Conservation (phyloP, 164 flowering plant species). For the Litsea cubeba region DNA sequence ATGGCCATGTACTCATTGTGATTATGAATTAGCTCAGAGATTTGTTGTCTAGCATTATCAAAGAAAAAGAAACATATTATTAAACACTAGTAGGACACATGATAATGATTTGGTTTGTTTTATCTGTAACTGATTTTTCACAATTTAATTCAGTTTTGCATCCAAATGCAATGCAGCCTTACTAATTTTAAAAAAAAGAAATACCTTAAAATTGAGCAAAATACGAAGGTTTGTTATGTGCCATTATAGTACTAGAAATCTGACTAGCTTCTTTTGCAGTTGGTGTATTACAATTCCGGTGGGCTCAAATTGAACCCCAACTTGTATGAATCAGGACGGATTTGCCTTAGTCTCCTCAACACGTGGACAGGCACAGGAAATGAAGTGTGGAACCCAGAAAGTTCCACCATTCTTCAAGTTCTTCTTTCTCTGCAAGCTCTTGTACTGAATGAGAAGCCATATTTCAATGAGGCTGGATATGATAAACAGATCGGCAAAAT, state of each 20-base stretch:
- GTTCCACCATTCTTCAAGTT: conserved; percentile 83
- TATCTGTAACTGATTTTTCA: not conserved
- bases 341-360: conserved; percentile 91
- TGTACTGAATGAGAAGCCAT: conserved; percentile 89
- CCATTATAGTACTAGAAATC: not conserved
- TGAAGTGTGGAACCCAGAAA: conserved; percentile 79
- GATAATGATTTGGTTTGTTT: too few species aligned
- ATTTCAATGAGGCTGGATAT: conserved; percentile 93
- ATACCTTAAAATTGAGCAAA: not conserved
- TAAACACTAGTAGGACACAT: too few species aligned
- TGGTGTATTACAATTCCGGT: conserved; percentile 79
- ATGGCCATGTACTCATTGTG: not conserved
- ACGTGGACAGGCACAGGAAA: conserved; percentile 81
- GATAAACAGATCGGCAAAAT: conserved; percentile 69
- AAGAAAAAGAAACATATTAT: too few species aligned
- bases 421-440: conserved; percentile 92
- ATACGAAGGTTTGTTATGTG: not conserved
- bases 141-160: not conserved
- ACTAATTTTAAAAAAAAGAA: too few species aligned
- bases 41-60: too few species aligned
- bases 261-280: conserved; percentile 36
- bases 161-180: not conserved
- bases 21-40: too few species aligned
- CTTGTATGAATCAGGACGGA: conserved; percentile 86
- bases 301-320: conserved; percentile 91